These are phyloP conservation scores for Globisporangium radiosum DNA, from an alignment of 352 stramenopile genomes.

Conservation along the genomic window DNA sequence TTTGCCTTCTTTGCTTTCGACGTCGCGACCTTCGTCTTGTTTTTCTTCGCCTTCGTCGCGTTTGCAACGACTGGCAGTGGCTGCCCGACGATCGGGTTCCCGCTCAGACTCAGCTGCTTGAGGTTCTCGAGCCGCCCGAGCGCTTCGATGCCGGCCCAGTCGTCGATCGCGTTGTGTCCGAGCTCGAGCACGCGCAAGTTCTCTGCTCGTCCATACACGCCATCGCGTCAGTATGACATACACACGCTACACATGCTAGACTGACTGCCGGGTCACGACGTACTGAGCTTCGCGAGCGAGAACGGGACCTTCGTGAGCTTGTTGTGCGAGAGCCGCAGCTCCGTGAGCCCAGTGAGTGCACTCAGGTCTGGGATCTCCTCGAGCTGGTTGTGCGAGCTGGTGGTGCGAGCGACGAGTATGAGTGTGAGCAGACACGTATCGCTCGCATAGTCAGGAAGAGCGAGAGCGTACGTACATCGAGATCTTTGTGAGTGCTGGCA, in stretches of 20 bases:
- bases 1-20: slow-evolving; percentile 11
- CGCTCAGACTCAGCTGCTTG: slow-evolving; percentile 74
- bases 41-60: slow-evolving; percentile 4
- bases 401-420: too few relatives aligned
- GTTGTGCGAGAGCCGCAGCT: slow-evolving; percentile 82
- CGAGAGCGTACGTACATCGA: slow-evolving; percentile 46
- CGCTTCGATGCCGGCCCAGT: slow-evolving; percentile 70
- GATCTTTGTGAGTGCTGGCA: slow-evolving; percentile 77
- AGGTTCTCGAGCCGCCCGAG: slow-evolving; percentile 51
- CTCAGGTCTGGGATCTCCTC: slow-evolving; percentile 69
- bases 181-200: slow-evolving; percentile 79
- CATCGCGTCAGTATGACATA: background rate
- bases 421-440: too few relatives aligned
- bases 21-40: slow-evolving; percentile 15
- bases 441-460: background rate
- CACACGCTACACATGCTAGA: too few relatives aligned
- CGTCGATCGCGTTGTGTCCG: slow-evolving; percentile 77
- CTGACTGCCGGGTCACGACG: slow-evolving; percentile 6
- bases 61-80: slow-evolving; percentile 20
- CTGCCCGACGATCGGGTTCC: slow-evolving; percentile 69
- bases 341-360: slow-evolving; percentile 53
- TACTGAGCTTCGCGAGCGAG: slow-evolving; percentile 62
- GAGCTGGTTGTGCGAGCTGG: slow-evolving; percentile 71
- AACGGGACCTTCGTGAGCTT: slow-evolving; percentile 56
- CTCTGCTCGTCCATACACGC: slow-evolving; percentile 19